Conservation (phyloP, 176 grass and related monocot genomes). For the Neostapfia colusana region DNA sequence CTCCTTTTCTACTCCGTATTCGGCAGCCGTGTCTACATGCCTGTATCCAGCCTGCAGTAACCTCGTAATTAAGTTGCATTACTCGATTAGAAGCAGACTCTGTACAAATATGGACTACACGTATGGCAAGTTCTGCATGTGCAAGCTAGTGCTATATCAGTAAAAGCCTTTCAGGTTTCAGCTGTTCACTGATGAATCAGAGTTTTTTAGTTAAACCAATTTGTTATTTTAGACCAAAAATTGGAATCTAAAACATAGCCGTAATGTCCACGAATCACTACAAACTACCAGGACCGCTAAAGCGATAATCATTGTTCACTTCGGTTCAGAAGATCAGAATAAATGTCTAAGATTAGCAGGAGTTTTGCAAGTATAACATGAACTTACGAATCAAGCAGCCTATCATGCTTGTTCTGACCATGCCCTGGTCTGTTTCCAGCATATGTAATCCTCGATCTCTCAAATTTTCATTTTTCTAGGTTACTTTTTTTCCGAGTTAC, state of each 20-base stretch:
- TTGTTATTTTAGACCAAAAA: neutral
- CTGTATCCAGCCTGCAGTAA: constrained; percentile 76
- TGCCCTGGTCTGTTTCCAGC: no score
- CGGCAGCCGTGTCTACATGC: constrained; percentile 71
- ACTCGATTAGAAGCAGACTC: constrained; percentile 1
- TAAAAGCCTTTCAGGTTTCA: neutral
- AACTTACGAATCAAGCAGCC: no score
- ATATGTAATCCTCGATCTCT: neutral
- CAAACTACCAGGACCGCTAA: neutral
- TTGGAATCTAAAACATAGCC: neutral
- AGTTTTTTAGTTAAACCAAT: neutral
- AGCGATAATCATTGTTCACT: no score
- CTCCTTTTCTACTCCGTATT: constrained; percentile 70
- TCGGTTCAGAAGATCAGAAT: no score
- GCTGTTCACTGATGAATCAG: neutral
- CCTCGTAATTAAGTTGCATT: neutral
- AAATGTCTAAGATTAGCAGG: no score
- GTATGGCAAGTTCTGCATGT: constrained; percentile 1
- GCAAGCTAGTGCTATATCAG: neutral
- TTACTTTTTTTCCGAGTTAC: neutral
- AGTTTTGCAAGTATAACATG: no score
- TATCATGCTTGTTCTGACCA: no score
- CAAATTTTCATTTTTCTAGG: no score
- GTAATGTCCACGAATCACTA: neutral
- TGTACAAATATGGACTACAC: neutral